Evolutionary conservation across 164 flowering plant species (phyloP).

Genomic region (Annona squamosa): DNA sequence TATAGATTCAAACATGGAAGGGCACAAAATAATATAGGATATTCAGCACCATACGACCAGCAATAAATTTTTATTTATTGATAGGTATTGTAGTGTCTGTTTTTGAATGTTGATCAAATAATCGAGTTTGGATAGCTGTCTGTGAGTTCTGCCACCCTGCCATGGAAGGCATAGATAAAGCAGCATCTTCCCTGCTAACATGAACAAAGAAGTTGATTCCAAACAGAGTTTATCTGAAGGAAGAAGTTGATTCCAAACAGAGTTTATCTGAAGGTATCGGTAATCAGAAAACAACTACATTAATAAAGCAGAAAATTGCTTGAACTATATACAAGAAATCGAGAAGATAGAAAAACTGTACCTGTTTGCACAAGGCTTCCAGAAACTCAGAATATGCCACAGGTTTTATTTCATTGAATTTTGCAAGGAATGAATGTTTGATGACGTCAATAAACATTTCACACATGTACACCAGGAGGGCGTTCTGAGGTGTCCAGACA

Average conservation of each 20-base stretch:
- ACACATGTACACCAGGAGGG: slow-evolving; percentile 63
- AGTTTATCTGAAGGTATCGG: not conserved
- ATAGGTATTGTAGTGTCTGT: too few relatives aligned
- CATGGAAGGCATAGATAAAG: not conserved
- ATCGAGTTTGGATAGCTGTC: too few relatives aligned
- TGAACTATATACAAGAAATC: not conserved
- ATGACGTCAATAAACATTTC: slow-evolving; percentile 79
- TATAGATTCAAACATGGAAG: too few relatives aligned
- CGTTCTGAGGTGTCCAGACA: slow-evolving; percentile 54
- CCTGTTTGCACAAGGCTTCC: slow-evolving; percentile 97
- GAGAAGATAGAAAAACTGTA: slow-evolving; percentile 14
- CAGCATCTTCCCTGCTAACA: not conserved
- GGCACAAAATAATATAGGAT: too few relatives aligned
- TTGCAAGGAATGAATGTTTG: slow-evolving; percentile 95
- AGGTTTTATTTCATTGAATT: slow-evolving; percentile 90
- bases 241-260: not conserved
- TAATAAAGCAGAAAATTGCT: not conserved
- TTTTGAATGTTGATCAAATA: too few relatives aligned
- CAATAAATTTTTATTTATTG: too few relatives aligned
- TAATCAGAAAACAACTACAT: not conserved
- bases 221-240: not conserved
- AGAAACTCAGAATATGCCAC: slow-evolving; percentile 83
- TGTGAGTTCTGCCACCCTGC: too few relatives aligned
- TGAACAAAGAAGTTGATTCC: not conserved
- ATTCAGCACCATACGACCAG: too few relatives aligned